Evolutionary conservation across 495 filamentous ascomycete species (phyloP), one percentile per base, ranked within the genome.

Genomic region (Neurospora hispaniola): DNA sequence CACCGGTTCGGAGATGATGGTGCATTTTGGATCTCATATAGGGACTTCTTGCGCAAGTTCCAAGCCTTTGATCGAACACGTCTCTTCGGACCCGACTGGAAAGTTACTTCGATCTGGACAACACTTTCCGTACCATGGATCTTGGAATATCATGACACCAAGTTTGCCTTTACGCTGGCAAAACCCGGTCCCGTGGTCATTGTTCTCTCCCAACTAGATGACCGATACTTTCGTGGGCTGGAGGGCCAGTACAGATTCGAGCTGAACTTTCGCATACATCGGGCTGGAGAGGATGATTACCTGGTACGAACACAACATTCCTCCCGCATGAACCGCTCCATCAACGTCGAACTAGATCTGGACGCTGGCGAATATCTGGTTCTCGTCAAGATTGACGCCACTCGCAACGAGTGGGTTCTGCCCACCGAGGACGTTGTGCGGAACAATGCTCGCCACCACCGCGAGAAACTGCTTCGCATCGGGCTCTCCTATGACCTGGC

Each of bases 1-100:
- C 94, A 97, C 76, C 89, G 86, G 44, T 98, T 97, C 79, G 94
- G 95, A 41, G 91, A 98, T 76, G 95, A 97, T 77, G 94, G 94
- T 3, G 90, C 83, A 5, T 89, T 89, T 72, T 89, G 88, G 87
- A 89, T 89, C 72, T 84, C 85, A 43, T 97, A 94, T 78, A 85
- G 90, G 38, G 94, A 98, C 77, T 87, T 98, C 35, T 86, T 97
- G 8, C 88, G 89, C 66, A 93, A 94, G 77, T 98, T 93, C 75
- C 88, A 91, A 72, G 87, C 88, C 74, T 92, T 98, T 70, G 91
- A 96, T 75, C 90, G 94, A 35, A 97, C 94, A 1, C 88, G 95
- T n/a, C 87, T 98, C 0, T 97, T 98, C 74, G 91, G 90, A n/a
- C 83, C 86, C 0, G 88, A 91, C 35, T 97, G 94, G 94, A 90